Evolutionary conservation across 2,329 filamentous ascomycete genomes (phyloP).

Genomic region (Penicillium sp.): DNA sequence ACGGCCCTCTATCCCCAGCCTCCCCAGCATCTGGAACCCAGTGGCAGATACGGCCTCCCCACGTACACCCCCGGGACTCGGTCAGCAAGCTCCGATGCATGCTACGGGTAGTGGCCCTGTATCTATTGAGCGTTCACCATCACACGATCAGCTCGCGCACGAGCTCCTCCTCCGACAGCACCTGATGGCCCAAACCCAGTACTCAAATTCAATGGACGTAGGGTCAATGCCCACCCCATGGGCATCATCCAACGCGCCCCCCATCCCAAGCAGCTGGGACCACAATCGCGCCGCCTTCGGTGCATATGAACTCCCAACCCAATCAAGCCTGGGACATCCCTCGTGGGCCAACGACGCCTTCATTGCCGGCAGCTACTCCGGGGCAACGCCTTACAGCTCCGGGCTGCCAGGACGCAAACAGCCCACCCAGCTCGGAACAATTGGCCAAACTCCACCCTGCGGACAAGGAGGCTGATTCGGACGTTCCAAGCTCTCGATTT

Average conservation of each 20-base stretch:
- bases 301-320: slow-evolving; percentile 25
- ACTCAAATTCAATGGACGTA: slow-evolving; percentile 21
- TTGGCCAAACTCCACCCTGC: slow-evolving; percentile 48
- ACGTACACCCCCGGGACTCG: slow-evolving; percentile 38
- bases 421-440: slow-evolving; percentile 37
- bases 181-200: slow-evolving; percentile 26
- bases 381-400: slow-evolving; percentile 24
- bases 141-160: slow-evolving; percentile 27
- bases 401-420: slow-evolving; percentile 29
- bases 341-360: slow-evolving; percentile 40
- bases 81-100: slow-evolving; percentile 24
- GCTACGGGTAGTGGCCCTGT: slow-evolving; percentile 12
- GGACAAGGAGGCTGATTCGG: slow-evolving; percentile 46
- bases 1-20: slow-evolving; percentile 27
- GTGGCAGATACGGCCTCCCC: slow-evolving; percentile 41
- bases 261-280: slow-evolving; percentile 26
- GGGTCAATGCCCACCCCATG: slow-evolving; percentile 27
- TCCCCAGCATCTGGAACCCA: slow-evolving; percentile 48
- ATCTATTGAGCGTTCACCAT: slow-evolving; percentile 18
- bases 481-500: slow-evolving; percentile 3
- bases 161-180: slow-evolving; percentile 30
- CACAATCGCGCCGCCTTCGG: slow-evolving; percentile 17
- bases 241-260: slow-evolving; percentile 19
- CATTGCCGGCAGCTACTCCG: slow-evolving; percentile 31
- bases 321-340: slow-evolving; percentile 26